Conservation (phyloP, 192 early-diverging fungal genomes). For the Mycoemilia scoparia region DNA sequence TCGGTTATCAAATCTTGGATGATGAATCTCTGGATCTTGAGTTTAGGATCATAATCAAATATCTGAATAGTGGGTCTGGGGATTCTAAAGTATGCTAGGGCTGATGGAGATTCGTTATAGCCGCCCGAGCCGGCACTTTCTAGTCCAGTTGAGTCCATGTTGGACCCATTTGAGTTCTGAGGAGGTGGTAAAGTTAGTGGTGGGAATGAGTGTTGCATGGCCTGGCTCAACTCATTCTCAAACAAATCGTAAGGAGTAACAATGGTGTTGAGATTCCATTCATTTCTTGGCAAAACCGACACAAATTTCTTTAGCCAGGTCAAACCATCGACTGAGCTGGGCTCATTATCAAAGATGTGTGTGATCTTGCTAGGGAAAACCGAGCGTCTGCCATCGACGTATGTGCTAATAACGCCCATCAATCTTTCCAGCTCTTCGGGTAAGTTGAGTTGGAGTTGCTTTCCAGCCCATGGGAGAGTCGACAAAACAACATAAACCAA, state of each 20-base stretch:
- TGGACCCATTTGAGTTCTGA: too few species aligned
- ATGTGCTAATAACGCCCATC: constrained; percentile 6
- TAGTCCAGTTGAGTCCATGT: too few species aligned
- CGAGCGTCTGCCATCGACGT: constrained; percentile 6
- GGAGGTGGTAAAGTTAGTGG: constrained; percentile 11
- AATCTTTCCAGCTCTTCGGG: constrained; percentile 13
- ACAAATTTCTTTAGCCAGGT: constrained; percentile 13
- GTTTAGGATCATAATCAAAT: too few species aligned
- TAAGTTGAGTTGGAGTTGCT: constrained; percentile 5
- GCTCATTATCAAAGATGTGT: constrained; percentile 12
- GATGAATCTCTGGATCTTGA: constrained; percentile 30
- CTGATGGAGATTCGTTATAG: too few species aligned
- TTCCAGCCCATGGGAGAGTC: constrained; percentile 60
- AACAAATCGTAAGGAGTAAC: constrained; percentile 19
- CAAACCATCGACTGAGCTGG: constrained; percentile 12
- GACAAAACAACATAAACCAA: constrained; percentile 57
- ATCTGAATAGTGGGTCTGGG: constrained; percentile 14
- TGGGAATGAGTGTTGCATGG: constrained; percentile 19
- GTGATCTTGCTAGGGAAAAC: constrained; percentile 6
- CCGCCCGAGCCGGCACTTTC: too few species aligned
- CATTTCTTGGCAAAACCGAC: constrained; percentile 8
- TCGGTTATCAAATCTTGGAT: constrained; percentile 68
- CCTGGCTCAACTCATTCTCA: constrained; percentile 14
- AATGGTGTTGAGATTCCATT: constrained; percentile 19
- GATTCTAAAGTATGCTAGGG: constrained; percentile 9